Evolutionary conservation across 176 grass and related monocot species (phyloP).

Genomic region (Alloteropsis semialata): DNA sequence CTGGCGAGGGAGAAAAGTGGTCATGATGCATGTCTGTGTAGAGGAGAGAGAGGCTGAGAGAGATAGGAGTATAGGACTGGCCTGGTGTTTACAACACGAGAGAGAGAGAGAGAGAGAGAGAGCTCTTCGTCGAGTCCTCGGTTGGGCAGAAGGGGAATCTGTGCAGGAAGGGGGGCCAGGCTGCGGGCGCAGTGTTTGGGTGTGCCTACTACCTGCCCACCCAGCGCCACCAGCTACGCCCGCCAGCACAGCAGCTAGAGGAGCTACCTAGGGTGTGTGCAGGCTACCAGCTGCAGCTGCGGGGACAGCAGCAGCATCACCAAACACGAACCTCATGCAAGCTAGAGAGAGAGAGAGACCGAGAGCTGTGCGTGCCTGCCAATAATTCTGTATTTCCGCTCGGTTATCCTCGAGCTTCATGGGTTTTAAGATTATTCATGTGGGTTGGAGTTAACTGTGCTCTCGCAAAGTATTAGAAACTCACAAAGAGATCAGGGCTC

Average conservation of each 20-base stretch:
- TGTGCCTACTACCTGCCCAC: background rate
- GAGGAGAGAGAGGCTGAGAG: background rate
- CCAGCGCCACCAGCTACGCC: background rate
- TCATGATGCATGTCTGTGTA: background rate
- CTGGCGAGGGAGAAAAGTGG: slow-evolving; percentile 20
- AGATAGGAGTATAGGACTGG: background rate
- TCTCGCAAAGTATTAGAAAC: too few relatives aligned
- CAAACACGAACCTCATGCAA: too few relatives aligned
- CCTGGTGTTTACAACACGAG: background rate
- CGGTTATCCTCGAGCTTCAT: too few relatives aligned
- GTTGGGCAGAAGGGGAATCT: slow-evolving; percentile 44
- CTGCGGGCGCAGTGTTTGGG: background rate
- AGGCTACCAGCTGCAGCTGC: background rate
- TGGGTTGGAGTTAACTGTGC: too few relatives aligned
- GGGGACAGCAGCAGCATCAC: background rate
- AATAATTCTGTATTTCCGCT: too few relatives aligned
- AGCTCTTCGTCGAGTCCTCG: background rate
- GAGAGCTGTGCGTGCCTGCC: too few relatives aligned
- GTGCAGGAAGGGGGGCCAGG: background rate
- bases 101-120: background rate
- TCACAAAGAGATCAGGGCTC: too few relatives aligned
- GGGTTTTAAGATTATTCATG: too few relatives aligned
- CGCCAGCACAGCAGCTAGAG: background rate
- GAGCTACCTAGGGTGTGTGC: too few relatives aligned
- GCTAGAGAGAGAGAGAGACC: too few relatives aligned